Percentiles rank a stretch among this genome's conserved stretches.
phyloP scores from a whole-genome alignment of 2,329 filamentous ascomycete genomes.

The Penicillium corylophilum region DNA sequence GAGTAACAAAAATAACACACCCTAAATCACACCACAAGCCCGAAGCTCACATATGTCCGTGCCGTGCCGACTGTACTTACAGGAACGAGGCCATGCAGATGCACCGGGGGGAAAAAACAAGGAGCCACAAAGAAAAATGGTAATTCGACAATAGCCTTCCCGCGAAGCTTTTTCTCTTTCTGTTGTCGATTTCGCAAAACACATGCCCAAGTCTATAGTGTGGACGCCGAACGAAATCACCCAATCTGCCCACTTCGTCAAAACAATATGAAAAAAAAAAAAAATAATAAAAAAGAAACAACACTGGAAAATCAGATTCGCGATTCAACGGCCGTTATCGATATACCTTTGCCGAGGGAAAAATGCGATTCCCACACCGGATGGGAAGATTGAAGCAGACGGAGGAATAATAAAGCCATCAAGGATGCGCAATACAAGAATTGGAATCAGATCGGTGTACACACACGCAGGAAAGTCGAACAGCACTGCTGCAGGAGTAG shows the following conservation, averaged over 20 bases:
- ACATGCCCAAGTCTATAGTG: conserved; percentile 44
- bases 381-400: conserved; percentile 15
- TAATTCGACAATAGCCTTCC: conserved; percentile 16
- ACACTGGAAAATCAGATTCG: conserved; percentile 29
- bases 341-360: conserved; percentile 26
- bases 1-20: conserved; percentile 7
- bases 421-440: conserved; percentile 19
- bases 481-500: neutral
- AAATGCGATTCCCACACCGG: conserved; percentile 25
- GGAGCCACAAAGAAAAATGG: conserved; percentile 5
- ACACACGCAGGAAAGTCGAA: neutral
- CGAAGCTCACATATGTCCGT: conserved; percentile 25
- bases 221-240: conserved; percentile 43
- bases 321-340: conserved; percentile 21
- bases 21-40: conserved; percentile 24
- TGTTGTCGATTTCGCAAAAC: conserved; percentile 27
- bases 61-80: conserved; percentile 25
- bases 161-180: conserved; percentile 29
- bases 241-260: conserved; percentile 35
- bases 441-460: conserved; percentile 6
- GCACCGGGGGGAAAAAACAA: conserved; percentile 12
- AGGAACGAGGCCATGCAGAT: conserved; percentile 25
- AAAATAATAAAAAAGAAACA: conserved; percentile 26
- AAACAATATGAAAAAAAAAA: conserved; percentile 26
- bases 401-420: conserved; percentile 12